These are phyloP conservation scores for Cladophialophora bantiana DNA, from an alignment of 2,329 filamentous ascomycete species.

Conservation along the genomic window DNA sequence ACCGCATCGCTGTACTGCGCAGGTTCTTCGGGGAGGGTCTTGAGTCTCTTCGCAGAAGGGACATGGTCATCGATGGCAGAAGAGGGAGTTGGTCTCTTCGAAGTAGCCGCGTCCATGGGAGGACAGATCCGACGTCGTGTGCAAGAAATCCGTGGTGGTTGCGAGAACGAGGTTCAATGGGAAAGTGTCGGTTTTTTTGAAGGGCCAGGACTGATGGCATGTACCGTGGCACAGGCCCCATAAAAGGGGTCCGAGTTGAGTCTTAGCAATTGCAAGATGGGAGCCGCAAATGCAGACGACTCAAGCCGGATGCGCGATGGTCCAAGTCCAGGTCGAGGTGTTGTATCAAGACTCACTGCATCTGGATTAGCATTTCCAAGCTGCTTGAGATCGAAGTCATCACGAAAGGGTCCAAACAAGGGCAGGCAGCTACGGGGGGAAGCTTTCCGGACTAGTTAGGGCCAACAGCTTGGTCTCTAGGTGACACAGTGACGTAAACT, in stretches of 20 bases:
- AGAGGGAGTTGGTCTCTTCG: constrained; percentile 30
- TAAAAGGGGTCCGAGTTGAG: not conserved
- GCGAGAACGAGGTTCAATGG: not conserved
- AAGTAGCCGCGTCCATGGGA: constrained; percentile 32
- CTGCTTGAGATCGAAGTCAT: not conserved
- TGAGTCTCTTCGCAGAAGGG: constrained; percentile 39
- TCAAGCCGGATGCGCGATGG: not conserved
- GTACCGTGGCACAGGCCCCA: constrained; percentile 21
- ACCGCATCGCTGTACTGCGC: constrained; percentile 54
- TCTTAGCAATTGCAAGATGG: not conserved
- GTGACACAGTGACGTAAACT: not conserved
- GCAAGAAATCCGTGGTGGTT: not conserved
- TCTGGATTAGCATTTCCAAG: not conserved
- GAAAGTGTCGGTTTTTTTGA: constrained; percentile 1
- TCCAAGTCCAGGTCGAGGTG: not conserved
- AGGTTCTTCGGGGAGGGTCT: constrained; percentile 38
- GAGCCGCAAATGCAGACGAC: not conserved
- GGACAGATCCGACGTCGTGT: not conserved
- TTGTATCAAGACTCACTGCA: not conserved
- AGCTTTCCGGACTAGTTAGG: not conserved
- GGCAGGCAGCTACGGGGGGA: not conserved
- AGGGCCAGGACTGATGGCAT: constrained; percentile 23
- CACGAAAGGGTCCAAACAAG: not conserved
- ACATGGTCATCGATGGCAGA: constrained; percentile 28
- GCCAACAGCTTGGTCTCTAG: not conserved